phyloP scores from a whole-genome alignment of 345 rosid species.

The Isatis tinctoria region DNA sequence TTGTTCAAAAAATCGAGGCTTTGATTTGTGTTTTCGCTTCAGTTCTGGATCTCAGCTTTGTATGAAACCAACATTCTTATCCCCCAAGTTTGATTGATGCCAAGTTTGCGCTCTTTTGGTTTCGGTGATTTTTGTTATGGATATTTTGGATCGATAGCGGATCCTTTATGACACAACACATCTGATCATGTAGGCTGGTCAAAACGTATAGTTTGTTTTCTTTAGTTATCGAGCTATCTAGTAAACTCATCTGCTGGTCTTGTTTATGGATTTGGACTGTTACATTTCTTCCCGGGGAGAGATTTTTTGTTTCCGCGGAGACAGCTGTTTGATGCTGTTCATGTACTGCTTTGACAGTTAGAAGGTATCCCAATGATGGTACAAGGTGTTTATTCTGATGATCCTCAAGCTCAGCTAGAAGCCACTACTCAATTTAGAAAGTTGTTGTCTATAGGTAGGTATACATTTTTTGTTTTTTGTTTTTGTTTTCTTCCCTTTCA shows the following conservation, averaged over 20 bases:
- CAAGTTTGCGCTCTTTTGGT: not conserved
- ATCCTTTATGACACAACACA: not conserved
- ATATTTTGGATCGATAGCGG: not conserved
- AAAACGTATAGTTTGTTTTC: too few species aligned
- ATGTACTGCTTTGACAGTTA: conserved; percentile 44
- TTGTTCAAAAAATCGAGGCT: not conserved
- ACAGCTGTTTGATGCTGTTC: conserved; percentile 17
- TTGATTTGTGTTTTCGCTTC: not conserved
- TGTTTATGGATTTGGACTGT: conserved; percentile 2
- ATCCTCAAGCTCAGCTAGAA: conserved; percentile 60
- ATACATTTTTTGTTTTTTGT: not conserved
- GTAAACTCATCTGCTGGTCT: not conserved
- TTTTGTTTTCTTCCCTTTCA: not conserved
- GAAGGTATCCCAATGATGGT: conserved; percentile 74
- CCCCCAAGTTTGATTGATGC: not conserved
- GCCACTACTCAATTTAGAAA: conserved; percentile 80
- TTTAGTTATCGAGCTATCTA: not conserved
- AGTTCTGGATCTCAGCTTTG: conserved; percentile 25
- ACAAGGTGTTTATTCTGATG: conserved; percentile 67
- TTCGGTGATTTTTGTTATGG: not conserved
- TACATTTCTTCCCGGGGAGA: not conserved
- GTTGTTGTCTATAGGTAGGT: conserved; percentile 68
- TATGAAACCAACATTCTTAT: not conserved
- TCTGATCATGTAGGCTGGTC: not conserved
- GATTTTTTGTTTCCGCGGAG: conserved; percentile 3